These are phyloP conservation scores for Aspergillus floridensis DNA, from an alignment of 2,329 filamentous ascomycete species.

Conservation along the genomic window DNA sequence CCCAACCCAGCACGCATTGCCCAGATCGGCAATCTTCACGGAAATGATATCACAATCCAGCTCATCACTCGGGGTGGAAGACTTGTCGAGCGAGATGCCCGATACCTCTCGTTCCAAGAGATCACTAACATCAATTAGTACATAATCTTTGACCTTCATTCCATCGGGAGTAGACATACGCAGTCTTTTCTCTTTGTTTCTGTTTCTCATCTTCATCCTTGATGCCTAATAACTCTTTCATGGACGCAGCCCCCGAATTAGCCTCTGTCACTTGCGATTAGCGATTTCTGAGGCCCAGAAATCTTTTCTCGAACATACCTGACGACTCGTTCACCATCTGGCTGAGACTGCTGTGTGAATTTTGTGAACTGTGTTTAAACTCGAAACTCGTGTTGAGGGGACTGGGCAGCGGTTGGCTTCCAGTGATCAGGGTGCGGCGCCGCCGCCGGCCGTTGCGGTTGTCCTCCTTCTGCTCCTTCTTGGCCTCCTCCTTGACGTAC, in stretches of 20 bases:
- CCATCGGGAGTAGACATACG: conserved; percentile 59
- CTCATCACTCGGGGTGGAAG: conserved; percentile 41
- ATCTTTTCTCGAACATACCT: conserved; percentile 54
- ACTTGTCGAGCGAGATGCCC: conserved; percentile 86
- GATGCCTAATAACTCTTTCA: conserved; percentile 54
- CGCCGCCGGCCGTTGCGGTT: conserved; percentile 88
- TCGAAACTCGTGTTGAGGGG: conserved; percentile 92
- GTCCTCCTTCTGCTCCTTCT: conserved; percentile 76
- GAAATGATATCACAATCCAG: conserved; percentile 73
- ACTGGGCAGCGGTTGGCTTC: conserved; percentile 92
- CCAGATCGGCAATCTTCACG: conserved; percentile 97
- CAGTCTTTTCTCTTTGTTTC: conserved; percentile 85
- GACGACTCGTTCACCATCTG: conserved; percentile 72
- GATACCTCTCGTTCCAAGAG: conserved; percentile 89
- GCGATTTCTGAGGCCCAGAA: conserved; percentile 14
- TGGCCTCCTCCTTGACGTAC: conserved; percentile 72
- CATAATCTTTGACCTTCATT: conserved; percentile 1
- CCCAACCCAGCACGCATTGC: conserved; percentile 97
- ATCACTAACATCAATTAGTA: conserved; percentile 57
- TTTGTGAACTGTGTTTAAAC: conserved; percentile 58
- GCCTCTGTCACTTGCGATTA: conserved; percentile 27
- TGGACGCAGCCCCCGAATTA: conserved; percentile 50
- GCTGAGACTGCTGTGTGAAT: conserved; percentile 72
- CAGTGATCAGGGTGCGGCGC: conserved; percentile 90
- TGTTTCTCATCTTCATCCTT: conserved; percentile 64